phyloP scores from a whole-genome alignment of 139 green algal species.

The Dunaliella primolecta region DNA sequence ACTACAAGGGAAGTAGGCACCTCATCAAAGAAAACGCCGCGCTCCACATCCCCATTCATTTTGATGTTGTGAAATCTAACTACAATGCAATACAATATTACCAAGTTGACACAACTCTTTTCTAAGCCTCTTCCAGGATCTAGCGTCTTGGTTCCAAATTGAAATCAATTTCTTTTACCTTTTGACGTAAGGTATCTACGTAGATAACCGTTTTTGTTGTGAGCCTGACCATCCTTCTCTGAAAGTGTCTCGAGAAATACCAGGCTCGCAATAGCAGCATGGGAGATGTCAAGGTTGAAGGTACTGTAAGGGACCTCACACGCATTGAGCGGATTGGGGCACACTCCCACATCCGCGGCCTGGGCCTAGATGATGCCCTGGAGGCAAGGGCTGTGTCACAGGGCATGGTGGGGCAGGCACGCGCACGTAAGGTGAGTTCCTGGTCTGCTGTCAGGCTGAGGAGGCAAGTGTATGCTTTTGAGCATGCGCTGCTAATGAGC shows the following conservation, averaged over 20 bases:
- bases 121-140: no score
- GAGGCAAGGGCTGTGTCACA: slow-evolving; percentile 90
- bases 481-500: no score
- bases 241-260: not conserved
- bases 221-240: not conserved
- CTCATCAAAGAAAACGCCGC: slow-evolving; percentile 56
- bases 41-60: slow-evolving; percentile 24
- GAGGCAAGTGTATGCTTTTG: no score
- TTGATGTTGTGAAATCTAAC: no score
- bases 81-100: no score
- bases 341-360: slow-evolving; percentile 95
- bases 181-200: no score
- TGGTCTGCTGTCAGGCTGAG: no score
- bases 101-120: no score
- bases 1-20: no score
- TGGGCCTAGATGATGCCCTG: slow-evolving; percentile 93
- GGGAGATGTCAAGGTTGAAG: slow-evolving; percentile 70
- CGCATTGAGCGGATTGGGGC: slow-evolving; percentile 95
- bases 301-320: slow-evolving; percentile 87
- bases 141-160: no score
- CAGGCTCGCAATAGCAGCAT: no score
- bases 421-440: slow-evolving; percentile 81
- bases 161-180: no score
- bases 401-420: slow-evolving; percentile 93
- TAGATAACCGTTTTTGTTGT: not conserved